Evolutionary conservation across 257 asterid species (phyloP).

Genomic region (Leonotis leonurus): DNA sequence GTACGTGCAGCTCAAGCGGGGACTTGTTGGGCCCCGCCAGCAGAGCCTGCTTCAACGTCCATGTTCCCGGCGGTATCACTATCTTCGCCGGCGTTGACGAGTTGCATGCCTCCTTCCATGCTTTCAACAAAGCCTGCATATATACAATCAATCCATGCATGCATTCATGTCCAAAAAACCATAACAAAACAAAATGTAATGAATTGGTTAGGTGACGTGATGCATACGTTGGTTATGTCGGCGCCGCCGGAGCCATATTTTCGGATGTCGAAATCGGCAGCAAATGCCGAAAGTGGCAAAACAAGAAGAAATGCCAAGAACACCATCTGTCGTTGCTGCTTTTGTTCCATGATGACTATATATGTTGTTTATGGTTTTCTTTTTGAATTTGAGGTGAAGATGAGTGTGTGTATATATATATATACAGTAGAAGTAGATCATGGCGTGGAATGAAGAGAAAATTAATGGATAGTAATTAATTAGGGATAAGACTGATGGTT

Average conservation of each 20-base stretch:
- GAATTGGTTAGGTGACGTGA: too few species aligned
- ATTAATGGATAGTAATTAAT: too few species aligned
- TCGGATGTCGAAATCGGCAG: background rate
- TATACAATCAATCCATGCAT: too few species aligned
- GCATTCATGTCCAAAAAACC: too few species aligned
- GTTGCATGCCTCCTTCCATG: constrained; percentile 35
- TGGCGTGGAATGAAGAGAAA: too few species aligned
- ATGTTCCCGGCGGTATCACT: constrained; percentile 15
- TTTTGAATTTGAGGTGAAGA: background rate
- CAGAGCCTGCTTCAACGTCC: constrained; percentile 11
- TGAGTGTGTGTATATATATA: too few species aligned
- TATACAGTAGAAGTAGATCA: too few species aligned
- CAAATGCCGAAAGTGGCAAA: background rate
- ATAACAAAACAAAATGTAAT: too few species aligned
- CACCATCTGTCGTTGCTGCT: background rate
- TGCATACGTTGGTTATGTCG: background rate
- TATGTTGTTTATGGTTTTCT: too few species aligned
- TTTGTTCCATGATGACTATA: background rate
- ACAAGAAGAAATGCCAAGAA: background rate
- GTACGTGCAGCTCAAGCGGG: constrained; percentile 32
- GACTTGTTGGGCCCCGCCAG: constrained; percentile 17
- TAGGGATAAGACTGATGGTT: too few species aligned
- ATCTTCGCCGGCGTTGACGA: background rate
- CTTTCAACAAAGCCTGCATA: constrained; percentile 5
- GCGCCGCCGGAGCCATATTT: background rate